These are phyloP conservation scores for Mycena belliarum DNA, from an alignment of 768 basidiomycete genomes.

Conservation along the genomic window DNA sequence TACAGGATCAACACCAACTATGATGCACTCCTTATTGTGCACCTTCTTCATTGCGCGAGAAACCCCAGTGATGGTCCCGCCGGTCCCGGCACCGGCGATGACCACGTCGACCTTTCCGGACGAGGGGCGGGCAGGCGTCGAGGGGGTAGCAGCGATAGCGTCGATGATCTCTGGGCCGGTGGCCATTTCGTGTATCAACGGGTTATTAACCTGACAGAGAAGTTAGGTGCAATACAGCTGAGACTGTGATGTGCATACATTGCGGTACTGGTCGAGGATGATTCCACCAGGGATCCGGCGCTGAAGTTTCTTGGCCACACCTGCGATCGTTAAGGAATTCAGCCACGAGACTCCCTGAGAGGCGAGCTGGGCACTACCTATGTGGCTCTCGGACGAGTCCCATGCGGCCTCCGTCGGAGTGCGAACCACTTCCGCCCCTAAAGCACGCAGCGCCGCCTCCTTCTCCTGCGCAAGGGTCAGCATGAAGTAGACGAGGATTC, in stretches of 20 bases:
- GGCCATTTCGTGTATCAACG: conserved; percentile 84
- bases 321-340: conserved; percentile 87
- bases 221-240: neutral
- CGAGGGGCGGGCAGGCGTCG: conserved; percentile 56
- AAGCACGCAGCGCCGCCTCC: conserved; percentile 84
- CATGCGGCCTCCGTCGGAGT: conserved; percentile 89
- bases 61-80: conserved; percentile 91
- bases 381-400: conserved; percentile 88
- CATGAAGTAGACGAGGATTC: neutral
- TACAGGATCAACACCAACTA: conserved; percentile 93
- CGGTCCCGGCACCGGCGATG: conserved; percentile 89
- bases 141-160: conserved; percentile 67
- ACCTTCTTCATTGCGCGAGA: conserved; percentile 77
- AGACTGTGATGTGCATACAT: conserved; percentile 38
- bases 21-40: conserved; percentile 69
- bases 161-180: conserved; percentile 93
- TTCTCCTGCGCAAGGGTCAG: conserved; percentile 63
- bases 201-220: conserved; percentile 67
- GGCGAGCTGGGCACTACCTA: conserved; percentile 63
- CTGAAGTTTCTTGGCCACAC: conserved; percentile 78
- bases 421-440: conserved; percentile 93
- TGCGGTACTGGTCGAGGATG: conserved; percentile 91
- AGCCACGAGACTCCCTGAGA: conserved; percentile 61
- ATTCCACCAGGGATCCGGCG: conserved; percentile 80
- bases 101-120: conserved; percentile 80